Conservation (phyloP, 129 eudicot genomes). For the Flaveria brownii region DNA sequence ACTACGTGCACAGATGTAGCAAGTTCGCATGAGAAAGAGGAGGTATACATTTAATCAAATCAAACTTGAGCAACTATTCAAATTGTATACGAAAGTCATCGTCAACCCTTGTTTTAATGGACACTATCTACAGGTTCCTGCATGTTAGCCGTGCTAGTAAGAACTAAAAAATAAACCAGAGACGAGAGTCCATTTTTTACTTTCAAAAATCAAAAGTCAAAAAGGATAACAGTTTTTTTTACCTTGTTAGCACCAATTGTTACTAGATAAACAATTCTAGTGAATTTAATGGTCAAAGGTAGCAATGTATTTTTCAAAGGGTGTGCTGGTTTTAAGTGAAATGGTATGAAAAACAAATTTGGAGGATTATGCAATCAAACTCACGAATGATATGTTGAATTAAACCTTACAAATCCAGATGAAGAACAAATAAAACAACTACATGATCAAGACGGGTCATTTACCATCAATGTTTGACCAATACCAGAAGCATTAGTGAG, state of each 20-base stretch:
- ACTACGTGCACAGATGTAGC: too few species aligned
- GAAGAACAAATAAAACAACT: neutral
- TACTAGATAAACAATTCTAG: neutral
- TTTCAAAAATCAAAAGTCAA: neutral
- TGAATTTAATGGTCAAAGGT: too few species aligned
- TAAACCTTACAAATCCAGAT: constrained; percentile 14
- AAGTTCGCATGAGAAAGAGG: too few species aligned
- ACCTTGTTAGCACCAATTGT: neutral
- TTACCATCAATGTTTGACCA: constrained; percentile 59
- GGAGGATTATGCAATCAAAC: neutral
- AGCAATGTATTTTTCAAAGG: too few species aligned
- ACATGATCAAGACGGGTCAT: constrained; percentile 19
- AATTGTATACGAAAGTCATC: too few species aligned
- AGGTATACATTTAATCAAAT: too few species aligned
- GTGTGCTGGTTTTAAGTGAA: neutral
- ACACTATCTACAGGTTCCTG: too few species aligned
- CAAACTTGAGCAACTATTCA: too few species aligned
- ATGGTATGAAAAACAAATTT: constrained; percentile 3
- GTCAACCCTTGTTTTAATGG: too few species aligned
- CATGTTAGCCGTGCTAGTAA: too few species aligned
- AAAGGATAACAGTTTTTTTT: neutral
- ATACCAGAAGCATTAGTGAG: constrained; percentile 51
- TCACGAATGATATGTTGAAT: neutral
- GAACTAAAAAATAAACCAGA: too few species aligned
- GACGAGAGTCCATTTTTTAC: too few species aligned